Evolutionary conservation across 2,329 filamentous ascomycete genomes (phyloP).

Genomic region (Cryoendolithus antarcticus): DNA sequence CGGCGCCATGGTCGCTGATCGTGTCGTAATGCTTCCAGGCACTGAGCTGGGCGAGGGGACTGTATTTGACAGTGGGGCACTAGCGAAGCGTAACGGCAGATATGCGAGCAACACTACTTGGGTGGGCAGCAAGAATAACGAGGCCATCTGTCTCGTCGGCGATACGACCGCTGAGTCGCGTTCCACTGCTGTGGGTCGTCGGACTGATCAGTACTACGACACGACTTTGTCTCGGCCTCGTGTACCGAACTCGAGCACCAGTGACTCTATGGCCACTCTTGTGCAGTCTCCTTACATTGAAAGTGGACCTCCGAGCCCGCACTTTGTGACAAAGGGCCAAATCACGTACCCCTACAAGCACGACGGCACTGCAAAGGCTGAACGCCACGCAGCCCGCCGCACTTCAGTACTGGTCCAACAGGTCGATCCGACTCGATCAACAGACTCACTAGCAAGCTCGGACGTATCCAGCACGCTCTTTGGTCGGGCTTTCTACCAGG

Average conservation of each 20-base stretch:
- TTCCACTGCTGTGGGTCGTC: slow-evolving; percentile 3
- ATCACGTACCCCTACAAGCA: slow-evolving; percentile 5
- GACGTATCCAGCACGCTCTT: slow-evolving; percentile 32
- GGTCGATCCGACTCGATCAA: slow-evolving; percentile 1
- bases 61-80: slow-evolving; percentile 42
- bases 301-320: slow-evolving; percentile 12
- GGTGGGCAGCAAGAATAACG: slow-evolving; percentile 41
- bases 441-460: not conserved
- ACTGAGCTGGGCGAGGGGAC: slow-evolving; percentile 37
- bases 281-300: slow-evolving; percentile 8
- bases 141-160: slow-evolving; percentile 33
- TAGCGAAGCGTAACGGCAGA: slow-evolving; percentile 33
- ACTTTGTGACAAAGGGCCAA: slow-evolving; percentile 4
- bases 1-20: slow-evolving; percentile 45
- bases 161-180: slow-evolving; percentile 10
- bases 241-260: slow-evolving; percentile 10
- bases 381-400: slow-evolving; percentile 5
- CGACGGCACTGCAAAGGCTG: slow-evolving; percentile 1
- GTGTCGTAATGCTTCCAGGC: slow-evolving; percentile 41
- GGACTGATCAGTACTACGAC: slow-evolving; percentile 8
- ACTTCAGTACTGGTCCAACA: slow-evolving; percentile 4
- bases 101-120: slow-evolving; percentile 38
- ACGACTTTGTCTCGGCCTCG: slow-evolving; percentile 4
- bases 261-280: slow-evolving; percentile 18
- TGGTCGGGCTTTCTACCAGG: slow-evolving; percentile 43